phyloP scores from a whole-genome alignment of 257 asterid genomes.

The Rehmannia glutinosa region DNA sequence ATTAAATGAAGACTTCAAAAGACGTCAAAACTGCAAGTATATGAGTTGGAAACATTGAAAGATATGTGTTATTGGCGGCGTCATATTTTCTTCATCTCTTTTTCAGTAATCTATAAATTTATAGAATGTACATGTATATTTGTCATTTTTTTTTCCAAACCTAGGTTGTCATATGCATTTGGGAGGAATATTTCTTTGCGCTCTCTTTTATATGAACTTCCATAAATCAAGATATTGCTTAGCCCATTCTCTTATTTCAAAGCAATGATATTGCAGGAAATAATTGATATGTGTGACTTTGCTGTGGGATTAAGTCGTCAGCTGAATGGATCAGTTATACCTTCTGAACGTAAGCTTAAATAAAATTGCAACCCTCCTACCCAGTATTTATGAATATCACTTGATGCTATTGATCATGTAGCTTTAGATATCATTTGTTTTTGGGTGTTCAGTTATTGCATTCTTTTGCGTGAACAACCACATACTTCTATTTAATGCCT shows the following conservation, averaged over 20 bases:
- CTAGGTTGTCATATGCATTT: slow-evolving; percentile 1
- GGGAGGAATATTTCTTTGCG: background rate
- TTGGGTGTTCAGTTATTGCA: background rate
- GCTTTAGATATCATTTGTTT: background rate
- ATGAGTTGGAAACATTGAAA: too few relatives aligned
- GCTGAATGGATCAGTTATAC: slow-evolving; percentile 92
- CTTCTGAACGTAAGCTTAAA: slow-evolving; percentile 87
- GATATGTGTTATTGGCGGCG: background rate
- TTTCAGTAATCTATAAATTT: background rate
- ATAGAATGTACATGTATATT: background rate
- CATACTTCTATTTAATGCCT: background rate
- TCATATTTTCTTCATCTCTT: background rate
- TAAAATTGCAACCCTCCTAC: background rate
- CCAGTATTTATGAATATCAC: background rate
- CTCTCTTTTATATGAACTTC: background rate
- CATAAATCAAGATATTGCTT: background rate
- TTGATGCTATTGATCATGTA: background rate
- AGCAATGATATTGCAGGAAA: slow-evolving; percentile 58
- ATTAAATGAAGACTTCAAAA: slow-evolving; percentile 3
- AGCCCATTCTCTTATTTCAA: slow-evolving; percentile 16
- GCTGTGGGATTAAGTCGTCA: slow-evolving; percentile 99
- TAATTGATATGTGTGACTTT: slow-evolving; percentile 98
- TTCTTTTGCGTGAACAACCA: background rate
- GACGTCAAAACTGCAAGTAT: background rate
- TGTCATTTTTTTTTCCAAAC: background rate